These are phyloP conservation scores for Dioscorea dumetorum DNA, from an alignment of 106 monocot species.

Conservation along the genomic window DNA sequence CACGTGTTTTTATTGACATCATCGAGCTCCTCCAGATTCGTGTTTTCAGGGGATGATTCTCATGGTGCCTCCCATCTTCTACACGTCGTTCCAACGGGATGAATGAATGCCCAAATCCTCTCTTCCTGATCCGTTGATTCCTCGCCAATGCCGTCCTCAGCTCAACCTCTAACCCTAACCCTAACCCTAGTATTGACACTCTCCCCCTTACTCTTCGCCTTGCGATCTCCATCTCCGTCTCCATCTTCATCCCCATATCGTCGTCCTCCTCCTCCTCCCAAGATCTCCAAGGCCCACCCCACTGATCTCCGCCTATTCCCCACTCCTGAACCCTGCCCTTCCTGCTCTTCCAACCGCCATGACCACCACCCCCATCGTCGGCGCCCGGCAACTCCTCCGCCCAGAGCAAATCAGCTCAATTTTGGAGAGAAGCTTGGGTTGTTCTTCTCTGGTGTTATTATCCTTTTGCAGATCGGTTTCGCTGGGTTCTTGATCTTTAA, in stretches of 20 bases:
- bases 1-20: too few relatives aligned
- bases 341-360: background rate
- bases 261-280: background rate
- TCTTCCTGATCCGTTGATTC: background rate
- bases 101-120: background rate
- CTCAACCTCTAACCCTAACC: background rate
- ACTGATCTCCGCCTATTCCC: background rate
- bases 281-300: background rate
- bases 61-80: too few relatives aligned
- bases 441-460: background rate
- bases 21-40: too few relatives aligned
- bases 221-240: background rate
- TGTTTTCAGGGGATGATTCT: too few relatives aligned
- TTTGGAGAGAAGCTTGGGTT: slow-evolving; percentile 3
- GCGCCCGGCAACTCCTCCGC: background rate
- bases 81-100: too few relatives aligned
- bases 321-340: background rate
- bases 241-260: background rate
- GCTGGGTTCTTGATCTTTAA: background rate
- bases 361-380: background rate
- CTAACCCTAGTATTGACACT: background rate
- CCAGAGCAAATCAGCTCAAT: background rate
- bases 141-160: background rate
- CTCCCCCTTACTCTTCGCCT: background rate
- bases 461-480: background rate